Evolutionary conservation across 2,329 filamentous ascomycete species (phyloP), one percentile per base, ranked within the genome.

Genomic region (Phyllosticta paracitricarpa): DNA sequence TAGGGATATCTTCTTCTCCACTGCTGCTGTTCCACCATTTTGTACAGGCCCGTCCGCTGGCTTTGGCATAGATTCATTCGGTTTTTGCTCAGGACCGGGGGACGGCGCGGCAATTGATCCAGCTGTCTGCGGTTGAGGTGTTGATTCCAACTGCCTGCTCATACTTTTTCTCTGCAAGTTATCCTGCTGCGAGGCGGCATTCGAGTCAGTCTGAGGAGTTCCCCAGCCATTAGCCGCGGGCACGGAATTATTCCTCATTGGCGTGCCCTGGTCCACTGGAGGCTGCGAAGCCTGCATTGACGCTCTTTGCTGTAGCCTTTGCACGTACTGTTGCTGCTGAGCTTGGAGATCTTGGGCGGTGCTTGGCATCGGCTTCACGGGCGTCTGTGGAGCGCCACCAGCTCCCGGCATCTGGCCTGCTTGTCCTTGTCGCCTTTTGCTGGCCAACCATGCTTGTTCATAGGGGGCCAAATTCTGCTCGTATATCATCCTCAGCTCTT

Each of bases 391-490:
- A 2, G 61, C 59, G 48, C 64, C 66, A 2, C 30, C 58, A 62
- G 66, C 62, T 4, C 71, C 73, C 52, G 76, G 74, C 72, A 78
- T 74, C 59, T 74, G 72, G n/a, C 51, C 58, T 56, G 63, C 58
- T 51, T 74, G 71, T 55, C 70, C 66, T 51, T 70, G 66, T 66
- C 73, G 73, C 57, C 75, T 70, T 64, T 84, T 83, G 66, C 83
- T 82, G 35, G 79, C 77, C 40, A 81, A 70, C 77, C 82, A 88
- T 1, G 82, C 82, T 63, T 86, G 83, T 71, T 97, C 92, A 65
- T 96, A 97, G 33, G 86, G 82, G 26, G 82, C 76, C 5, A 97
- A 76, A 66, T 92, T 91, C 40, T 83, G 81, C 67, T 91, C 87
- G 72, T 94, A 96, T 6, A 89, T 81, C 28, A 82, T 80, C 67